phyloP scores from a whole-genome alignment of 108 stramenopile genomes.

The Pseudonitzschia multiseries region DNA sequence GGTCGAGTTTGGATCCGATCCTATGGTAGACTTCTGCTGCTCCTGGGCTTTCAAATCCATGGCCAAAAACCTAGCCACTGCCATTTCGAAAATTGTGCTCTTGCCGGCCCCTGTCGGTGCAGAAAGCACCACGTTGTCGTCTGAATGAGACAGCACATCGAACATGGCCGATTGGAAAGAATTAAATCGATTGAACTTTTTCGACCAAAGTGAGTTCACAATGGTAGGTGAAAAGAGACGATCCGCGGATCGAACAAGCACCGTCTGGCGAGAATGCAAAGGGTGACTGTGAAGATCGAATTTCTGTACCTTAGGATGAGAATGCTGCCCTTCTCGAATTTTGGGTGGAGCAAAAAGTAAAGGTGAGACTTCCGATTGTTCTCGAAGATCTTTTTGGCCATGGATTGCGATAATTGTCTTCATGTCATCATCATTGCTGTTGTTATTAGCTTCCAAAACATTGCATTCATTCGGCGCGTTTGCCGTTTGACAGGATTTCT shows the following conservation, averaged over 20 bases:
- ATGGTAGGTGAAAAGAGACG: slow-evolving; percentile 56
- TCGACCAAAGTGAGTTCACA: slow-evolving; percentile 46
- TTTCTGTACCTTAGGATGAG: slow-evolving; percentile 47
- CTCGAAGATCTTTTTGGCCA: not conserved
- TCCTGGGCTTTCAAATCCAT: slow-evolving; percentile 31
- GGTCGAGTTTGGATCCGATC: not conserved
- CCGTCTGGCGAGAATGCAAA: slow-evolving; percentile 30
- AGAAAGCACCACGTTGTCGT: slow-evolving; percentile 93
- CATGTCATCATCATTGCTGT: not conserved
- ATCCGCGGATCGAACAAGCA: slow-evolving; percentile 32
- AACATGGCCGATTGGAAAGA: slow-evolving; percentile 77
- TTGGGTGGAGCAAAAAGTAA: slow-evolving; percentile 34
- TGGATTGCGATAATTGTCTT: not conserved
- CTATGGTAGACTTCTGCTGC: not conserved
- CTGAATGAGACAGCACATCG: slow-evolving; percentile 47
- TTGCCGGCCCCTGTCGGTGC: slow-evolving; percentile 99
- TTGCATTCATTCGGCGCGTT: not conserved
- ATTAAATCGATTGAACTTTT: slow-evolving; percentile 73
- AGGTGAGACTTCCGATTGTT: slow-evolving; percentile 37
- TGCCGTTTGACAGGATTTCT: not conserved
- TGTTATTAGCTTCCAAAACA: not conserved
- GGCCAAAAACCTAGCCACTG: slow-evolving; percentile 79
- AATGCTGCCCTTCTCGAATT: not conserved
- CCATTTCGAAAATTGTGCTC: slow-evolving; percentile 94
- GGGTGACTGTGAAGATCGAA: slow-evolving; percentile 58